These are phyloP conservation scores for Aphanocladium album DNA, from an alignment of 2,329 filamentous ascomycete genomes.

Conservation along the genomic window DNA sequence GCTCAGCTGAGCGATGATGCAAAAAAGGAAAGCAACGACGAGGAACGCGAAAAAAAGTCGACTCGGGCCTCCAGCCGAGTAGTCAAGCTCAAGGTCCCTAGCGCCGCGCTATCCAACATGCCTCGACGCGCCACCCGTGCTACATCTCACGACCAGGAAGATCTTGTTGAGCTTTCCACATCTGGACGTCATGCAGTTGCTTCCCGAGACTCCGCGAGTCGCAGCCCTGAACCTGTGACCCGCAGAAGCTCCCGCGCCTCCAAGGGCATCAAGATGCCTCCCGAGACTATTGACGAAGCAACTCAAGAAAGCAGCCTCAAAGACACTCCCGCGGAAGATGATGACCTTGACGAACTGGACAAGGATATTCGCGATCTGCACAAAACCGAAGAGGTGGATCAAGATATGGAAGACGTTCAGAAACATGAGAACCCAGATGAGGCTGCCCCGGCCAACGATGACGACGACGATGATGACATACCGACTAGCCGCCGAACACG, in stretches of 20 bases:
- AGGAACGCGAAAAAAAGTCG: slow-evolving; percentile 21
- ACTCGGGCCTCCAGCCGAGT: slow-evolving; percentile 29
- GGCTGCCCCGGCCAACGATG: slow-evolving; percentile 21
- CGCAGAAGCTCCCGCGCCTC: slow-evolving; percentile 44
- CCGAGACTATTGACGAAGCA: slow-evolving; percentile 47
- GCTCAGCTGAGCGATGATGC: slow-evolving; percentile 25
- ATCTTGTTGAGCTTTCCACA: slow-evolving; percentile 53
- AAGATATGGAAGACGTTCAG: slow-evolving; percentile 24
- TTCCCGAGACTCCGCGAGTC: slow-evolving; percentile 47
- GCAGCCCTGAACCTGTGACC: slow-evolving; percentile 48
- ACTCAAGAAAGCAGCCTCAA: slow-evolving; percentile 46
- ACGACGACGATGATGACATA: slow-evolving; percentile 43
- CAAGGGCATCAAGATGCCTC: slow-evolving; percentile 46
- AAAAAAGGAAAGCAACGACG: slow-evolving; percentile 24
- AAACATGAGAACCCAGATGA: slow-evolving; percentile 19
- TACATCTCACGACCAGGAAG: slow-evolving; percentile 49
- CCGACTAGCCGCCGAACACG: slow-evolving; percentile 44
- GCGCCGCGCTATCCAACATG: slow-evolving; percentile 20
- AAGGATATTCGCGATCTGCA: slow-evolving; percentile 32
- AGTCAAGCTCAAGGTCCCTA: slow-evolving; percentile 41
- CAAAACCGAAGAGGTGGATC: slow-evolving; percentile 23
- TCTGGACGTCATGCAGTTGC: slow-evolving; percentile 54
- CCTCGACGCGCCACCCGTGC: slow-evolving; percentile 48
- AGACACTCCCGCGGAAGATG: slow-evolving; percentile 17
- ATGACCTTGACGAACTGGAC: slow-evolving; percentile 32